These are phyloP conservation scores for Xerocomus amazonicus DNA, from an alignment of 1,284 basidiomycete genomes.

Conservation along the genomic window DNA sequence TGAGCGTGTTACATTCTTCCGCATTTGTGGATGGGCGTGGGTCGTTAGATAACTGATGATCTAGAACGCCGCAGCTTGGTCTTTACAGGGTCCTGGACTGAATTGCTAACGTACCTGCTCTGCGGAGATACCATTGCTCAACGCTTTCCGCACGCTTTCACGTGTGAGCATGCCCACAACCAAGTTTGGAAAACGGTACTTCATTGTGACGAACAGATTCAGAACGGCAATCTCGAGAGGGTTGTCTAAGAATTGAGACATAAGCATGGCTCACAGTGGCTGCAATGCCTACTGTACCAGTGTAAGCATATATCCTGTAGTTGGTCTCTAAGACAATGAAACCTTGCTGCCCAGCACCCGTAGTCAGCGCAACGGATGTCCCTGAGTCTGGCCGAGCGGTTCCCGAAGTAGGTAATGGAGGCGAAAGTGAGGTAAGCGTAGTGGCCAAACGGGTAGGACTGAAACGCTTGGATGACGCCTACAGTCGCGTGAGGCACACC, in stretches of 20 bases:
- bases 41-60: conserved; percentile 94
- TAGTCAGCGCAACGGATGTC: conserved; percentile 31
- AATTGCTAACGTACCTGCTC: conserved; percentile 67
- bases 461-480: conserved; percentile 76
- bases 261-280: conserved; percentile 13
- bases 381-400: conserved; percentile 13
- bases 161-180: conserved; percentile 94
- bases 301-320: conserved; percentile 98
- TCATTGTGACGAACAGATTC: conserved; percentile 90
- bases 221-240: conserved; percentile 95
- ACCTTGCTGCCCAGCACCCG: conserved; percentile 64
- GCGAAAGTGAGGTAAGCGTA: conserved; percentile 83
- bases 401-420: conserved; percentile 63
- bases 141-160: conserved; percentile 91
- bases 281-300: conserved; percentile 51
- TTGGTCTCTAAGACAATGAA: conserved; percentile 99
- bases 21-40: conserved; percentile 98
- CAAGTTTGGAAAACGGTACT: conserved; percentile 93
- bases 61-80: conserved; percentile 39
- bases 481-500: conserved; percentile 11
- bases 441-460: conserved; percentile 96
- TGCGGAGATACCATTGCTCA: conserved; percentile 93
- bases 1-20: conserved; percentile 67
- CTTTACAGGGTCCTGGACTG: conserved; percentile 11
- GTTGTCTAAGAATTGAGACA: conserved; percentile 59